Evolutionary conservation across 2,329 filamentous ascomycete species (phyloP).

Genomic region (Alternaria conjuncta): DNA sequence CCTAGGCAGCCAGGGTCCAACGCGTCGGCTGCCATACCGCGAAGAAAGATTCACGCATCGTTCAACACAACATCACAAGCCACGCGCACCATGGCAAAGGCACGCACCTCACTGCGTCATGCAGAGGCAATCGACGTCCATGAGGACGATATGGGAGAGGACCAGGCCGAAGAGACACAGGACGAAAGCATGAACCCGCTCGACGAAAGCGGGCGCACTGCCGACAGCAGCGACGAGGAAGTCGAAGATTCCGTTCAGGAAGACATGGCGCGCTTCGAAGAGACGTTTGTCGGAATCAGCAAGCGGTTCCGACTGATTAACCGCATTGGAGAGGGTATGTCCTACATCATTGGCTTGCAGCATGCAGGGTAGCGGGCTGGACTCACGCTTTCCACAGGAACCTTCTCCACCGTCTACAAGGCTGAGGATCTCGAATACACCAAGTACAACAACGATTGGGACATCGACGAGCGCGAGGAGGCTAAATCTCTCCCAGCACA

Average conservation of each 20-base stretch:
- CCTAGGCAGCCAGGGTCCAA: constrained; percentile 12
- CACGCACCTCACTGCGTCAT: constrained; percentile 34
- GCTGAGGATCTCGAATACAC: constrained; percentile 91
- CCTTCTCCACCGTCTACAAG: constrained; percentile 99
- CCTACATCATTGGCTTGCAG: constrained; percentile 26
- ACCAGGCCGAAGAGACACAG: constrained; percentile 50
- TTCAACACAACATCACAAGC: constrained; percentile 17
- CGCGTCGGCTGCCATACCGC: constrained; percentile 17
- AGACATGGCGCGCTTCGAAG: constrained; percentile 86
- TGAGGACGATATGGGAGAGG: constrained; percentile 41
- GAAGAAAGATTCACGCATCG: constrained; percentile 6
- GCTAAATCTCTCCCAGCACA: constrained; percentile 74
- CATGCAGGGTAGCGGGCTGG: constrained; percentile 33
- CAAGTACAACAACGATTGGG: constrained; percentile 85
- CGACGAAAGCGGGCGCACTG: constrained; percentile 57
- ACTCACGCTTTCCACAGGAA: constrained; percentile 65
- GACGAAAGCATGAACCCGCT: constrained; percentile 58
- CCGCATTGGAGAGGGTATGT: constrained; percentile 89
- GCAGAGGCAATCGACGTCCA: constrained; percentile 36
- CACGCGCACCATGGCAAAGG: constrained; percentile 39
- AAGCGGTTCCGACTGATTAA: constrained; percentile 90
- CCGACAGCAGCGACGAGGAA: constrained; percentile 59
- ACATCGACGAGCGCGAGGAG: constrained; percentile 69
- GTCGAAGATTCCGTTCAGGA: constrained; percentile 74
- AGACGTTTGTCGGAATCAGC: constrained; percentile 82